Base-by-base conservation (phyloP, 2,329 filamentous ascomycete species). In the Chaetomium sp. region DNA sequence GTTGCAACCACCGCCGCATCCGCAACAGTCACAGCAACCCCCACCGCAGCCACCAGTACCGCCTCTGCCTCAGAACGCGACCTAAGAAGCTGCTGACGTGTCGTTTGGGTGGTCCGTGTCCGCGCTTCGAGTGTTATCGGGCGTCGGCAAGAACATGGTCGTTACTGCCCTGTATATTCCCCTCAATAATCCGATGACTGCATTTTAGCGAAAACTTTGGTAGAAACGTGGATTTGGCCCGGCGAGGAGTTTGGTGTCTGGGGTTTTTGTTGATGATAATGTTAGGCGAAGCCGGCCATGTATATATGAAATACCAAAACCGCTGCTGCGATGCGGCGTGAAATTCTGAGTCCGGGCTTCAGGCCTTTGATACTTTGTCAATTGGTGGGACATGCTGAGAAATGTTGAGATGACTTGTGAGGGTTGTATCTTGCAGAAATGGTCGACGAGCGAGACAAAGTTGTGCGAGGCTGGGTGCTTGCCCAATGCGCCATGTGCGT, bases 151-250 rank as follows among this genome's bases (percentile, higher is more conserved):
- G 56, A 44, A 54, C 41, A 54, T 34, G 42, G 40, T 42, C n/a
- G 40, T 41, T 41, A 41, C 53, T 61, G 60, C 56, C 42, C 41
- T 65, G 59, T 64, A 65, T 61, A 62, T 27, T 27, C 19, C 53
- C 62, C 48, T 59, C 59, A 61, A 58, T 56, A 60, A 58, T 63
- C 57, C 38, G 32, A 59, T 61, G 59, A 63, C 58, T 61, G 57
- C 58, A 62, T 66, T 66, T 65, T 61, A 66, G 60, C 64, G 65
- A 62, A 49, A 49, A 54, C 58, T 52, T 56, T 57, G 56, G 59
- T 54, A 49, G 49, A 61, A 60, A 57, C 49, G 50, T 47, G 53
- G 49, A 53, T 56, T 51, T 46, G 59, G 54, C 58, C 56, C 46
- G 63, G 58, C 61, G 56, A 58, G 65, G 64, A 57, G 64, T 66